These are phyloP conservation scores for Penicillium paneum DNA, from an alignment of 2,329 filamentous ascomycete genomes.

Conservation along the genomic window DNA sequence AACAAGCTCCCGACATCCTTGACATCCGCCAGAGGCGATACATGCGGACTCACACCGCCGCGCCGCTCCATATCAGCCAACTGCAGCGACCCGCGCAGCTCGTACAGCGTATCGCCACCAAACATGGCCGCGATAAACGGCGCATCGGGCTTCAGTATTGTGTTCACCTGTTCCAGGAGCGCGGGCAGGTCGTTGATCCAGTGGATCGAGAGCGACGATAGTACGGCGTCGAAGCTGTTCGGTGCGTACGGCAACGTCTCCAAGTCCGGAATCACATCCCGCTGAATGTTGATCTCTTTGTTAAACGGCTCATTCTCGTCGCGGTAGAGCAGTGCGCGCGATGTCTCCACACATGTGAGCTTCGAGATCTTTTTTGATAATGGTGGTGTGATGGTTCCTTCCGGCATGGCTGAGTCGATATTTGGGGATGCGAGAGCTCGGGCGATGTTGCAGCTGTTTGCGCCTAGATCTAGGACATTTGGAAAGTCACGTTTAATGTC, in stretches of 20 bases:
- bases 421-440: constrained; percentile 70
- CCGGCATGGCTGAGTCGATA: constrained; percentile 54
- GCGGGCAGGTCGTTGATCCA: constrained; percentile 97
- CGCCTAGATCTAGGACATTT: constrained; percentile 83
- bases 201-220: constrained; percentile 86
- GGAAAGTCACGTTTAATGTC: constrained; percentile 90
- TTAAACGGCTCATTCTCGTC: constrained; percentile 69
- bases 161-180: constrained; percentile 78
- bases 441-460: constrained; percentile 93
- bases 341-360: constrained; percentile 79
- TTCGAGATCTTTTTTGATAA: constrained; percentile 68
- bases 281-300: constrained; percentile 65
- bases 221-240: constrained; percentile 79
- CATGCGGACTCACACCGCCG: constrained; percentile 87
- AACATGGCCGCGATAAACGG: constrained; percentile 97
- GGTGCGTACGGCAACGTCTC: constrained; percentile 73
- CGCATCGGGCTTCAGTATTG: constrained; percentile 79
- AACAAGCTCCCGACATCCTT: constrained; percentile 85
- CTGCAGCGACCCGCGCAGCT: constrained; percentile 89
- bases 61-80: constrained; percentile 85
- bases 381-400: constrained; percentile 43
- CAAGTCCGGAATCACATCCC: constrained; percentile 64
- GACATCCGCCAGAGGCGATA: constrained; percentile 89
- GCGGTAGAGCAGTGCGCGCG: constrained; percentile 71
- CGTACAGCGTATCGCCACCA: constrained; percentile 88